Evolutionary conservation across 2,329 filamentous ascomycete species (phyloP), one percentile per base, ranked within the genome.

Genomic region (Sarocladiaceae sp.): DNA sequence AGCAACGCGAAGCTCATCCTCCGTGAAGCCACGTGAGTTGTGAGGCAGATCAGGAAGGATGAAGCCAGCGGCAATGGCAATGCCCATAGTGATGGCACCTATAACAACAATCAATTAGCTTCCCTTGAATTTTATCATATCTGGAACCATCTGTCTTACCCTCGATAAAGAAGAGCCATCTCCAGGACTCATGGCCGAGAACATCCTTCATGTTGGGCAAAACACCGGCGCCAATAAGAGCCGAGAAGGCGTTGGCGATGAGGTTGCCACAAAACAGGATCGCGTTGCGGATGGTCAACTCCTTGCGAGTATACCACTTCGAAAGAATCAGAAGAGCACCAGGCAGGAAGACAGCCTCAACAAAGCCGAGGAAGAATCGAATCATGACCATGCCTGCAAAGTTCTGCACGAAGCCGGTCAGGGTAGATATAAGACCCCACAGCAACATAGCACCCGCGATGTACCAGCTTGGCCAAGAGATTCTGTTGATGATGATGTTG

Each of bases 231-330:
- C 69, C 77, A 33, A 82, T 69, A 3, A 82, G 66, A 0, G 75
- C 74, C 0, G 74, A 77, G 53, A 81, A 81, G 43, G 76, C 74
- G 39, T 76, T 77, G 35, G 76, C 76, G 50, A 80, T 71, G 49
- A 79, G 69, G 53, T 78, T 78, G 2, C 76, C 74, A 48, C 74
- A 74, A 59, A 79, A 80, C 18, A 81, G 59, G 23, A 80, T 68
- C 45, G 76, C 74, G 51, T 79, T 77, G 43, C 76, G 64, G 44
- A 64, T 62, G 12, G 72, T 69, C 48, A 80, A 53, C 59, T 79
- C 76, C 41, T 73, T 70, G 39, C 78, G 70, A 1, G 80, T 83
- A 59, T 85, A 85, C 73, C 80, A 85, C 52, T 82, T 79, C 0
- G 76, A 80, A 16, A 84, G 67, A 35, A 83, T 76, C 33, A 82